These are phyloP conservation scores for Alternaria brassicae DNA, from an alignment of 2,329 filamentous ascomycete species.

Conservation along the genomic window DNA sequence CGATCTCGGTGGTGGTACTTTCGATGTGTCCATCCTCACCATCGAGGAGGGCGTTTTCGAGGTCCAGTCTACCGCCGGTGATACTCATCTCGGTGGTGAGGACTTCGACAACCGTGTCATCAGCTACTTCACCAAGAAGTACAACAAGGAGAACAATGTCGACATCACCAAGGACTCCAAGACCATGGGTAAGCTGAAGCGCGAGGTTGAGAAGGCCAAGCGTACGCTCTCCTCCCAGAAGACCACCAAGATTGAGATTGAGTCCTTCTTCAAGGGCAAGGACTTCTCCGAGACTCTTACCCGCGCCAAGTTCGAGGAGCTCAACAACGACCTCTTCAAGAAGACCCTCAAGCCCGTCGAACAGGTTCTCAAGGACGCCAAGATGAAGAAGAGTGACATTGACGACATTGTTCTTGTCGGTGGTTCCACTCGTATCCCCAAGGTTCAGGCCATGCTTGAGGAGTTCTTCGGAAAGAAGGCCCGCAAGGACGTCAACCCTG, in stretches of 20 bases:
- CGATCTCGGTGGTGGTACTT: slow-evolving; percentile 54
- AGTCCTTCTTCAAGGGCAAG: slow-evolving; percentile 94
- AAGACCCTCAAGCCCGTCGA: slow-evolving; percentile 98
- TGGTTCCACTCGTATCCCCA: slow-evolving; percentile 98
- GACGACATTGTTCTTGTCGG: slow-evolving; percentile 97
- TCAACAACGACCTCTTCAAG: slow-evolving; percentile 99
- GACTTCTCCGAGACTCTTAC: slow-evolving; percentile 99
- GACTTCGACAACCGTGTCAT: slow-evolving; percentile 99
- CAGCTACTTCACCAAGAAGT: slow-evolving; percentile 93
- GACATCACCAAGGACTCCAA: slow-evolving; percentile 94
- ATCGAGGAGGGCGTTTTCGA: slow-evolving; percentile 94
- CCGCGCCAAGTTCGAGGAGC: slow-evolving; percentile 98
- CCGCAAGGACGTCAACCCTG: slow-evolving; percentile 99
- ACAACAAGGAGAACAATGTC: slow-evolving; percentile 97
- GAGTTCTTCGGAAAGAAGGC: slow-evolving; percentile 99
- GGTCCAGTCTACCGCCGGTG: slow-evolving; percentile 92
- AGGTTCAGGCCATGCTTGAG: slow-evolving; percentile 93
- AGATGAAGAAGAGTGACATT: slow-evolving; percentile 93
- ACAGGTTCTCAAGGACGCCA: slow-evolving; percentile 97
- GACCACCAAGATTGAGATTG: slow-evolving; percentile 93
- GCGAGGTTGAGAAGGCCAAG: slow-evolving; percentile 99
- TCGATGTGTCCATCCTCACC: slow-evolving; percentile 71
- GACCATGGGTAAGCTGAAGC: slow-evolving; percentile 99
- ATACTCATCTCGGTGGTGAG: slow-evolving; percentile 97
- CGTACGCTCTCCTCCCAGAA: slow-evolving; percentile 92